These are phyloP conservation scores for Protomyces macrosporus DNA, from an alignment of 1,139 yeast genomes.

Conservation along the genomic window DNA sequence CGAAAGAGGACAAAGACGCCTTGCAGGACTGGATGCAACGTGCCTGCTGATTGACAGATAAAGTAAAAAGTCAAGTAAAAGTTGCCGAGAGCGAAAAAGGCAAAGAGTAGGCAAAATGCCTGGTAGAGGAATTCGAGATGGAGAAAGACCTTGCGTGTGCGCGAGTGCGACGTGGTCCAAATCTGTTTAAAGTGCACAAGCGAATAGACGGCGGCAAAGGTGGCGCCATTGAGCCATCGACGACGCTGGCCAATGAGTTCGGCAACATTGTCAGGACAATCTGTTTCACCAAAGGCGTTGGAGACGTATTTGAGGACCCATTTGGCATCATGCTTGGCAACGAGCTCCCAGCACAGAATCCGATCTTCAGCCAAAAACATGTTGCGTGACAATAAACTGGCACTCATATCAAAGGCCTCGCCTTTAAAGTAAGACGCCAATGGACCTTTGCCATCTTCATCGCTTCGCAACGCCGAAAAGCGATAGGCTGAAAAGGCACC, in stretches of 20 bases:
- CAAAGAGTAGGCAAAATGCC: conserved; percentile 56
- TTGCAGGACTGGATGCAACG: conserved; percentile 22
- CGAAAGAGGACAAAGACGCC: conserved; percentile 32
- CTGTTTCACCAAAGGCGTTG: conserved; percentile 94
- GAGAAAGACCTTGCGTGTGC: conserved; percentile 62
- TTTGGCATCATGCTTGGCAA: conserved; percentile 75
- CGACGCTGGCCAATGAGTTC: conserved; percentile 93
- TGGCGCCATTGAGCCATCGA: conserved; percentile 98
- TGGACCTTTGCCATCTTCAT: conserved; percentile 55
- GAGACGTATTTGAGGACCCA: conserved; percentile 94
- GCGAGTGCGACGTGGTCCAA: conserved; percentile 73
- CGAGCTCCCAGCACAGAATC: conserved; percentile 93
- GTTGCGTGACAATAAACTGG: conserved; percentile 71
- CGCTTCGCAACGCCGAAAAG: conserved; percentile 57
- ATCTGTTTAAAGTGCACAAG: conserved; percentile 66
- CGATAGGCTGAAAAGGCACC: conserved; percentile 93
- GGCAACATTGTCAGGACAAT: conserved; percentile 86
- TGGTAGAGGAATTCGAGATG: conserved; percentile 76
- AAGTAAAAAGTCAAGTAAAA: conserved; percentile 68
- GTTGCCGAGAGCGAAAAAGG: conserved; percentile 66
- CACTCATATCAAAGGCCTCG: conserved; percentile 47
- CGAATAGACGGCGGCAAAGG: conserved; percentile 87
- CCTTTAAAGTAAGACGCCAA: conserved; percentile 86
- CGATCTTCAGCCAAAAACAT: conserved; percentile 98
- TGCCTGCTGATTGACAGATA: conserved; percentile 37